Conservation (phyloP, 2,329 filamentous ascomycete genomes). For the Zymoseptoria passerinii region DNA sequence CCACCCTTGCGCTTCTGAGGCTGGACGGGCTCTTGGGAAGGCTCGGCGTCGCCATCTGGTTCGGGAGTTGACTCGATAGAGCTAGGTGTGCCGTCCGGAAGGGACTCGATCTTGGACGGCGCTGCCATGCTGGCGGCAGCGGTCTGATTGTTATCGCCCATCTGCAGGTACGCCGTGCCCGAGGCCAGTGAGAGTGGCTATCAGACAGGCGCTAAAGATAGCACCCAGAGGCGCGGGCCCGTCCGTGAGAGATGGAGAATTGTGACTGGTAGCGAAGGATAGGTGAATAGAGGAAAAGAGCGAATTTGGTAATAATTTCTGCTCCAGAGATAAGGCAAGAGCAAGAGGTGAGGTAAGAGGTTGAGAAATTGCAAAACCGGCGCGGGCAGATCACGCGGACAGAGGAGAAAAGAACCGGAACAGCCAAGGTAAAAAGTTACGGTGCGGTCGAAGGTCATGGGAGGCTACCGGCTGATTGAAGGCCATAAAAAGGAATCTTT, state of each 20-base stretch:
- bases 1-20: constrained; percentile 91
- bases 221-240: constrained; percentile 18
- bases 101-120: constrained; percentile 39
- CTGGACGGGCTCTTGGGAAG: constrained; percentile 37
- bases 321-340: constrained; percentile 6
- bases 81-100: constrained; percentile 39
- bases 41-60: constrained; percentile 35
- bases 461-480: not conserved
- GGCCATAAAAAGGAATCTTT: not conserved
- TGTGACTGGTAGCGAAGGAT: not conserved
- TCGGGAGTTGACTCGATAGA: constrained; percentile 44
- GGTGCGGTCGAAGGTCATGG: not conserved
- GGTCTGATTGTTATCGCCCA: constrained; percentile 37
- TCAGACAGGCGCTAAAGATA: constrained; percentile 26
- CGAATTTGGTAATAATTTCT: constrained; percentile 22
- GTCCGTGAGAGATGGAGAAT: constrained; percentile 7
- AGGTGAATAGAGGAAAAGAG: constrained; percentile 6
- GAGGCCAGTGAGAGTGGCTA: constrained; percentile 23
- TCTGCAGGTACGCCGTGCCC: constrained; percentile 39
- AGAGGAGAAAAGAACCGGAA: not conserved
- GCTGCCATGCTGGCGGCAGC: constrained; percentile 35
- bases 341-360: constrained; percentile 23
- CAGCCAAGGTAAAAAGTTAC: not conserved
- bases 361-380: constrained; percentile 21
- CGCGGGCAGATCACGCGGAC: constrained; percentile 3